These are phyloP conservation scores for Paraphaeosphaeria sporulosa DNA, from an alignment of 2,329 filamentous ascomycete species.

Conservation along the genomic window DNA sequence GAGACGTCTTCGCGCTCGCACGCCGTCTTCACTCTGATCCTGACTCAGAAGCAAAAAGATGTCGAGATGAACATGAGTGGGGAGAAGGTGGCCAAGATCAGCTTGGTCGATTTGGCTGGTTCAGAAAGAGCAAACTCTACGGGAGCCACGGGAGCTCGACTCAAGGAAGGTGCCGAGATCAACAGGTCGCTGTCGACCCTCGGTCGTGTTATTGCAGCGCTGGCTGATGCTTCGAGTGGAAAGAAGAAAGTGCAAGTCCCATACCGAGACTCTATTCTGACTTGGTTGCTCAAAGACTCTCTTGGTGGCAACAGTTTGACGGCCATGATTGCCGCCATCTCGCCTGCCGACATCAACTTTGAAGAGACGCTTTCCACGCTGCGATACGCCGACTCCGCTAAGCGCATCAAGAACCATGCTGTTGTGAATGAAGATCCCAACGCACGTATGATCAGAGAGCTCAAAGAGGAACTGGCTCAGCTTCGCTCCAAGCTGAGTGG, in stretches of 20 bases:
- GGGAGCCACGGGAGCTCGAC: conserved; percentile 88
- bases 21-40: conserved; percentile 94
- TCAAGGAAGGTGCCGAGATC: conserved; percentile 98
- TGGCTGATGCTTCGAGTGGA: conserved; percentile 87
- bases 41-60: conserved; percentile 93
- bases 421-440: conserved; percentile 99
- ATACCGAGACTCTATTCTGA: conserved; percentile 95
- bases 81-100: conserved; percentile 98
- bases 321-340: conserved; percentile 99
- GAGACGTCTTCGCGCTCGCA: conserved; percentile 98
- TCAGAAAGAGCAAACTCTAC: conserved; percentile 98
- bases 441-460: conserved; percentile 95
- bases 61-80: conserved; percentile 94
- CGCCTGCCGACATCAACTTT: conserved; percentile 98
- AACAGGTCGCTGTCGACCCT: conserved; percentile 96
- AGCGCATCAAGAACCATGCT: conserved; percentile 99
- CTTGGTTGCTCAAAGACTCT: conserved; percentile 96
- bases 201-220: conserved; percentile 93
- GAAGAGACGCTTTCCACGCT: conserved; percentile 96
- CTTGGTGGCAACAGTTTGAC: conserved; percentile 99
- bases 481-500: conserved; percentile 80
- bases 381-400: conserved; percentile 95
- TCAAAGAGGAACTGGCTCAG: conserved; percentile 91
- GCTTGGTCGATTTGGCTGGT: conserved; percentile 94
- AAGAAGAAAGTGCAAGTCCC: conserved; percentile 89